Percentiles rank a stretch among this genome's conserved stretches.
phyloP scores from a whole-genome alignment of 2,329 filamentous ascomycete species.

The Aquanectria penicillioides region DNA sequence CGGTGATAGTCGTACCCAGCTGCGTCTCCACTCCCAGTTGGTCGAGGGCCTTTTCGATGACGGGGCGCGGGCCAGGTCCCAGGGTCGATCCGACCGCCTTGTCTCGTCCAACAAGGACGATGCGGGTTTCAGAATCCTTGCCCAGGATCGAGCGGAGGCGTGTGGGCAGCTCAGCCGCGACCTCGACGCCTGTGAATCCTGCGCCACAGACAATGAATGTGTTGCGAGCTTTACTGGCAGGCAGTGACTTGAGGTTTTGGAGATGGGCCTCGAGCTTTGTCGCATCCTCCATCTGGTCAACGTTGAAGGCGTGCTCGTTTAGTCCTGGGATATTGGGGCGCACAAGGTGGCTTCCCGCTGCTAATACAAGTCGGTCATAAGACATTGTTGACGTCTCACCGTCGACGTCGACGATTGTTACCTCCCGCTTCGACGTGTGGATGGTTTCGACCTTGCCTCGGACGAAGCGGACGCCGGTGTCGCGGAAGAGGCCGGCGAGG shows the following conservation, averaged over 20 bases:
- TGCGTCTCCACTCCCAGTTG: conserved; percentile 42
- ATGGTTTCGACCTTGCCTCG: conserved; percentile 35
- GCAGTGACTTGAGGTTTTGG: conserved; percentile 21
- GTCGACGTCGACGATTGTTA: conserved; percentile 18
- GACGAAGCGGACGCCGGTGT: conserved; percentile 39
- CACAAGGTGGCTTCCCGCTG: conserved; percentile 46
- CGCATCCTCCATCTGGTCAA: conserved; percentile 44
- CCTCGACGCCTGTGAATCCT: conserved; percentile 48
- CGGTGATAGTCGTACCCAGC: conserved; percentile 41
- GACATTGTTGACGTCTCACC: conserved; percentile 10
- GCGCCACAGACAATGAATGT: conserved; percentile 47
- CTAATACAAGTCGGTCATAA: conserved; percentile 48
- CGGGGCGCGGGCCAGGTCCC: conserved; percentile 44
- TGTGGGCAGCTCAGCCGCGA: conserved; percentile 43
- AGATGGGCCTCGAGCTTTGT: conserved; percentile 43
- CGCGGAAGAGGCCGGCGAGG: conserved; percentile 36
- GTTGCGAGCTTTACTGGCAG: conserved; percentile 40
- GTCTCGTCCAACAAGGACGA: conserved; percentile 43
- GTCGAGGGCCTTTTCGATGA: conserved; percentile 43
- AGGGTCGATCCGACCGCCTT: conserved; percentile 44
- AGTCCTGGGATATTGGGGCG: conserved; percentile 42
- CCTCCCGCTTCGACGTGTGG: conserved; percentile 17
- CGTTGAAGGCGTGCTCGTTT: conserved; percentile 44
- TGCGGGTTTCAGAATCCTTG: conserved; percentile 15
- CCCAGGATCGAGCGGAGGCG: conserved; percentile 38